Percentiles rank a stretch among this genome's conserved stretches.
phyloP scores from a whole-genome alignment of 2,329 filamentous ascomycete genomes.

The Dactylellina leptospora region DNA sequence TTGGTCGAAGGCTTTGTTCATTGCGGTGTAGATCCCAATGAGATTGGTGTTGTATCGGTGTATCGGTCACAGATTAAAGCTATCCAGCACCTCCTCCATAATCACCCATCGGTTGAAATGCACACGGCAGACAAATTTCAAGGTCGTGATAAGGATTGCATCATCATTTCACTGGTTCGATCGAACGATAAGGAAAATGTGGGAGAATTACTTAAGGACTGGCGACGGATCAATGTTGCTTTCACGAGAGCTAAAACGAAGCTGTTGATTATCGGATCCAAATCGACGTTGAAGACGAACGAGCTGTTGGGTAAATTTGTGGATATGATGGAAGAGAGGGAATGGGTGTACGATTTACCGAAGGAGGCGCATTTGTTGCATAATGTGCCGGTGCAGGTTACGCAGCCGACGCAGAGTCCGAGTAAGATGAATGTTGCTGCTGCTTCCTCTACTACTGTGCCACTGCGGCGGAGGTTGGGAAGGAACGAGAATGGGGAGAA shows the following conservation, averaged over 20 bases:
- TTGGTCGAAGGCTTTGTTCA: conserved; percentile 81
- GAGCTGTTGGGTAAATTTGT: conserved; percentile 82
- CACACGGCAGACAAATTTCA: conserved; percentile 98
- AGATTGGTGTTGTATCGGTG: conserved; percentile 95
- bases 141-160: conserved; percentile 91
- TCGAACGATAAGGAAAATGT: conserved; percentile 83
- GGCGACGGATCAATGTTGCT: conserved; percentile 92
- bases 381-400: conserved; percentile 62
- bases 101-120: conserved; percentile 78
- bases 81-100: conserved; percentile 75
- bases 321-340: conserved; percentile 75
- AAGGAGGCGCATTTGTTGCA: conserved; percentile 75
- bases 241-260: conserved; percentile 94
- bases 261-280: conserved; percentile 84
- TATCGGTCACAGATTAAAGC: conserved; percentile 87
- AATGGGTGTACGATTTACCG: conserved; percentile 82
- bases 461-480: conserved; percentile 55
- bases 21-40: conserved; percentile 75
- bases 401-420: conserved; percentile 62
- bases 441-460: too few relatives aligned
- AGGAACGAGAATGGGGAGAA: conserved; percentile 56
- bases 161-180: conserved; percentile 85
- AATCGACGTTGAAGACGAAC: conserved; percentile 74
- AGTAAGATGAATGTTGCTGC: conserved; percentile 53
- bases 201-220: conserved; percentile 90